phyloP scores from a whole-genome alignment of 2,329 filamentous ascomycete genomes.

The Niveomyces coronatus region DNA sequence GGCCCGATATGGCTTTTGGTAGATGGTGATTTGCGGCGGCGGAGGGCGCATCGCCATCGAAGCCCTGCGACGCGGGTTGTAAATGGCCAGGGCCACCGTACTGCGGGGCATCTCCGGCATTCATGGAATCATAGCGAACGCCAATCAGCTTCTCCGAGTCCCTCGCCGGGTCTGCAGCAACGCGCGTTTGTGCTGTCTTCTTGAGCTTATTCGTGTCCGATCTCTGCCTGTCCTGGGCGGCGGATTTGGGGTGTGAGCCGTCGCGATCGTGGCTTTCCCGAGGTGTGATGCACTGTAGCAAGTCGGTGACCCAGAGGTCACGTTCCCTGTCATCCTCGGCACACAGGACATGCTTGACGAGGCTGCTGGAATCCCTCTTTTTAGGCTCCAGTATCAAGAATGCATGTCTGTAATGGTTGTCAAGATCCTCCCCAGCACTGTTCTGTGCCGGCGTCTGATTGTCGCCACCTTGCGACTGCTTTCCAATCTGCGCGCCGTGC shows the following conservation, averaged over 20 bases:
- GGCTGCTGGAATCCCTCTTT: slow-evolving; percentile 80
- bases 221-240: slow-evolving; percentile 24
- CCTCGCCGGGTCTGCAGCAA: slow-evolving; percentile 23
- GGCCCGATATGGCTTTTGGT: slow-evolving; percentile 60
- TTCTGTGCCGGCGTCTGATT: slow-evolving; percentile 50
- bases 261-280: slow-evolving; percentile 46
- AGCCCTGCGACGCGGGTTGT: slow-evolving; percentile 25
- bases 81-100: slow-evolving; percentile 27
- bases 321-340: slow-evolving; percentile 90
- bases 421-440: slow-evolving; percentile 57
- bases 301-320: slow-evolving; percentile 84
- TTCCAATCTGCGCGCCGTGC: slow-evolving; percentile 82
- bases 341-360: slow-evolving; percentile 89
- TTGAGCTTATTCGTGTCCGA: slow-evolving; percentile 17
- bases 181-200: slow-evolving; percentile 22
- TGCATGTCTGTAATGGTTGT: slow-evolving; percentile 93
- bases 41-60: slow-evolving; percentile 21
- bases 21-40: slow-evolving; percentile 21
- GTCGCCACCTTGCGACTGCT: slow-evolving; percentile 51
- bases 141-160: slow-evolving; percentile 42
- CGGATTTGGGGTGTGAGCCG: slow-evolving; percentile 19
- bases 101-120: slow-evolving; percentile 40
- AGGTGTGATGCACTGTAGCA: slow-evolving; percentile 82
- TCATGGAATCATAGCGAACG: slow-evolving; percentile 47
- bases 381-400: slow-evolving; percentile 94